A percentile compares a stretch with the other conserved stretches of the same genome.
phyloP scores from a whole-genome alignment of 805 yeast genomes.

The Saccharomycopsis sp. region DNA sequence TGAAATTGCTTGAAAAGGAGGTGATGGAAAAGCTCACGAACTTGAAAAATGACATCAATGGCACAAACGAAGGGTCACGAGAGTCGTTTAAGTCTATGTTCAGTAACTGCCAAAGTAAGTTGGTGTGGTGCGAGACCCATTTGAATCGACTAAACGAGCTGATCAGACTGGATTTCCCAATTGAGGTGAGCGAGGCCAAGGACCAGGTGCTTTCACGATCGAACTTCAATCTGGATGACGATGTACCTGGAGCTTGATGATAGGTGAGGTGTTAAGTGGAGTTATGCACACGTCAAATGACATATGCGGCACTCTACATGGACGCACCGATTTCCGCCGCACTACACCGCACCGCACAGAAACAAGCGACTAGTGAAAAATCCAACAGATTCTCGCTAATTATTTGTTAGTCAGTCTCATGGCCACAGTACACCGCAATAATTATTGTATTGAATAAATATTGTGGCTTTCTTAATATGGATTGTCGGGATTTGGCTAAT shows the following conservation, averaged over 20 bases:
- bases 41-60: conserved; percentile 11
- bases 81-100: conserved; percentile 16
- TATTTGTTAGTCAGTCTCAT: too few relatives aligned
- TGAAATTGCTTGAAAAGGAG: conserved; percentile 13
- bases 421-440: too few relatives aligned
- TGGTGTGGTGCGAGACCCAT: conserved; percentile 17
- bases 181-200: conserved; percentile 19
- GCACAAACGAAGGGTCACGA: conserved; percentile 2
- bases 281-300: background rate
- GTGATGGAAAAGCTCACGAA: conserved; percentile 9
- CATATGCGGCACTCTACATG: too few relatives aligned
- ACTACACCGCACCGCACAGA: too few relatives aligned
- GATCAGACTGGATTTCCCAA: conserved; percentile 14
- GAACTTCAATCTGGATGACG: background rate
- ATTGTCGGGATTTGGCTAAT: too few relatives aligned
- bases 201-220: conserved; percentile 15
- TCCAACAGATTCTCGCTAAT: background rate
- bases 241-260: background rate
- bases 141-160: conserved; percentile 5
- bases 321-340: too few relatives aligned
- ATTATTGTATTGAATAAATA: too few relatives aligned
- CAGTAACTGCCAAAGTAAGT: conserved; percentile 10
- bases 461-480: too few relatives aligned
- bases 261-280: background rate
- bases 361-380: too few relatives aligned